phyloP scores from a whole-genome alignment of 306 rosid species.

The Cyamopsis tetragonoloba region DNA sequence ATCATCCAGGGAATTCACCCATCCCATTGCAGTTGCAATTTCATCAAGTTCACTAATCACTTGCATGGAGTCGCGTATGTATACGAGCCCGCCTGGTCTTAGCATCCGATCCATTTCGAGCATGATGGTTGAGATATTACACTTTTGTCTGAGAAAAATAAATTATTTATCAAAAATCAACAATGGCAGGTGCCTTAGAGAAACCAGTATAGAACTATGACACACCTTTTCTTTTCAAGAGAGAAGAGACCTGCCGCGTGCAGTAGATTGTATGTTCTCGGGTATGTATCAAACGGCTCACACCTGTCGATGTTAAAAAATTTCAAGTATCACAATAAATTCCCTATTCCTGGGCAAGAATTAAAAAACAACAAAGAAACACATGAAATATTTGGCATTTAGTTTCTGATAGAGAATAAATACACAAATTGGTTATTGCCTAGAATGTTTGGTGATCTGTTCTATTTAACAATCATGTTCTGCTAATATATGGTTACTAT shows the following conservation, averaged over 20 bases:
- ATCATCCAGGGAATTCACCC: slow-evolving; percentile 46
- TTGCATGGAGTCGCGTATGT: slow-evolving; percentile 61
- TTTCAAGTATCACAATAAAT: slow-evolving; percentile 13
- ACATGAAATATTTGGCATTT: not conserved
- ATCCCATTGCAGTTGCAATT: slow-evolving; percentile 66
- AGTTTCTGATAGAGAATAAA: not conserved
- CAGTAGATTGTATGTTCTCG: slow-evolving; percentile 81
- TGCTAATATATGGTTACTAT: not conserved
- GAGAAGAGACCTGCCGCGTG: slow-evolving; percentile 88
- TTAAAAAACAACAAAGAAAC: not conserved
- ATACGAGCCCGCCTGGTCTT: slow-evolving; percentile 81
- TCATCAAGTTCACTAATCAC: slow-evolving; percentile 56
- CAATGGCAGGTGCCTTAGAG: not conserved
- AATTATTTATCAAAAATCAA: not conserved
- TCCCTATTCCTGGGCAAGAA: not conserved
- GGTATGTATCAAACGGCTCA: slow-evolving; percentile 93
- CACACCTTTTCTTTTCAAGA: slow-evolving; percentile 62
- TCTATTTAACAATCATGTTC: not conserved
- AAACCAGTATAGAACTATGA: slow-evolving; percentile 5
- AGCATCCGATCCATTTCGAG: slow-evolving; percentile 88
- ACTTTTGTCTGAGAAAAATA: slow-evolving; percentile 42
- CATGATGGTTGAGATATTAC: slow-evolving; percentile 76
- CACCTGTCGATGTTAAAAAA: slow-evolving; percentile 52
- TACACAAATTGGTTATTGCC: not conserved
- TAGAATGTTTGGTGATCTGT: not conserved